Evolutionary conservation across 768 basidiomycete genomes (phyloP).

Genomic region (Asterophora lycoperdoides): DNA sequence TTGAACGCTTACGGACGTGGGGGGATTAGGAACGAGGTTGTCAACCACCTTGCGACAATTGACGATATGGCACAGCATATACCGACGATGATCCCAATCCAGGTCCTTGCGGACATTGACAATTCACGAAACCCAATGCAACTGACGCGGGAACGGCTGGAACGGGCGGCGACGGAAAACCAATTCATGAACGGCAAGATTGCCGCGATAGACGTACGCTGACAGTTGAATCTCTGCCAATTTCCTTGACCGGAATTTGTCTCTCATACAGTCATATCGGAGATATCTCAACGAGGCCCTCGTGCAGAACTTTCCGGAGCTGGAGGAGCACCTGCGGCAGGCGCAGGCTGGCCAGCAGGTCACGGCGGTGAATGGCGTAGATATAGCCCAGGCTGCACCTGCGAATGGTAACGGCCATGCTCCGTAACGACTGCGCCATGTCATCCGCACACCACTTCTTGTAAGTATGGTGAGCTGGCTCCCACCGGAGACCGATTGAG

Average conservation of each 20-base stretch:
- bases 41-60: conserved; percentile 59
- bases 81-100: conserved; percentile 65
- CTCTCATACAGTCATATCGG: conserved; percentile 62
- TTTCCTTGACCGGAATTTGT: background rate
- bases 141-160: conserved; percentile 73
- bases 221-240: background rate
- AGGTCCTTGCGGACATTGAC: conserved; percentile 76
- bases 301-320: conserved; percentile 67
- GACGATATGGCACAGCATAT: conserved; percentile 65
- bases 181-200: conserved; percentile 92
- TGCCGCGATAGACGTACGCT: conserved; percentile 62
- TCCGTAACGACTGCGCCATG: too few species aligned
- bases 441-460: too few species aligned
- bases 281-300: conserved; percentile 65
- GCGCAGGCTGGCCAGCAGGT: conserved; percentile 11
- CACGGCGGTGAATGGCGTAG: background rate
- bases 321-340: conserved; percentile 33
- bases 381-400: background rate
- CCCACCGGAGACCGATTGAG: too few species aligned
- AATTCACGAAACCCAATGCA: conserved; percentile 77
- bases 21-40: conserved; percentile 62
- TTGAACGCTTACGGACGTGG: background rate
- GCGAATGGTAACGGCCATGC: conserved; percentile 7
- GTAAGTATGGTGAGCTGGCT: too few species aligned
- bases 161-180: conserved; percentile 83